Evolutionary conservation across 495 filamentous ascomycete genomes (phyloP), one percentile per base, ranked within the genome.

Genomic region (Paragyromitra xinjiangensis): DNA sequence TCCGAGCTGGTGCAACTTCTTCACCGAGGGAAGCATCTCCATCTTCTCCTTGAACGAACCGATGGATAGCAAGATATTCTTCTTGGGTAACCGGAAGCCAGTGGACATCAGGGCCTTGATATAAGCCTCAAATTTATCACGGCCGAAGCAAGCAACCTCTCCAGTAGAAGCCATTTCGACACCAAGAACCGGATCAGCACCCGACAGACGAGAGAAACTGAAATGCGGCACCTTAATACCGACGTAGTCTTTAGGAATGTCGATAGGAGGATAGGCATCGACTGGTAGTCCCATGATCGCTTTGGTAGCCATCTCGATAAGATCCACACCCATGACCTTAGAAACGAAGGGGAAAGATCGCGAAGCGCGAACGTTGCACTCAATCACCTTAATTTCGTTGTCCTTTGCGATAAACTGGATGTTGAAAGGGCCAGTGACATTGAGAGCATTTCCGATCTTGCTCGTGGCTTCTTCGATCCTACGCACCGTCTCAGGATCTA

Each of bases 351-450:
- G 95, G 87, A 98, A 98, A 0, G 95, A 98, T 63, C 95, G 89
- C 55, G 95, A 98, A 22, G 95, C 95, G 64, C 95, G 90, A 53
- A 98, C 95, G 82, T 99, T 99, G 85, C 95, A 99, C 85, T 99
- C 95, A 76, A 99, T 99, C 75, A 99, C 95, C 87, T 98, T 99
- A 85, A 99, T 98, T 79, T 98, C 95, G 82, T 98, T 98, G 84
- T 98, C 94, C 86, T 99, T 99, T 65, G 95, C 95, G 80, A 99
- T 99, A 85, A 99, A 99, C 84, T 99, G 95, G 75, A 99, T 99
- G 85, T 99, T 99, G 88, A 91, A 97, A 24, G 95, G 95, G 56
- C 95, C 95, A 51, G 95, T 98, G 61, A 99, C 92, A 81, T 98
- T 97, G 26, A 99, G 89, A 37, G 96, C 95, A 78, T 92, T 90